Evolutionary conservation across 352 stramenopile species (phyloP).

Genomic region (Blastocystis sp.): DNA sequence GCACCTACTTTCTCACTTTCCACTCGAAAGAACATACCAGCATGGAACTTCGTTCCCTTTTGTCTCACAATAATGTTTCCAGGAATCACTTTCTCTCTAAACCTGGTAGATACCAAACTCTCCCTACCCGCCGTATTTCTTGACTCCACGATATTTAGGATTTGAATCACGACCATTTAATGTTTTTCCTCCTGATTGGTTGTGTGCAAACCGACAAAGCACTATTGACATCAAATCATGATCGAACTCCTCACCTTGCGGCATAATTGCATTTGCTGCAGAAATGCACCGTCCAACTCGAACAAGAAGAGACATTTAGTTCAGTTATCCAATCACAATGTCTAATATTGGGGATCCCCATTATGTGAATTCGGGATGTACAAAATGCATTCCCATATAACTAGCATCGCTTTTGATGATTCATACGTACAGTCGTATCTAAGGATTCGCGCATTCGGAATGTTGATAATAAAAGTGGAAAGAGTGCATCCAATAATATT

Average conservation of each 20-base stretch:
- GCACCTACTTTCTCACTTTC: background rate
- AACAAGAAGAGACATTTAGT: background rate
- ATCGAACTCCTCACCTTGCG: background rate
- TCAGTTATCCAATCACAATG: background rate
- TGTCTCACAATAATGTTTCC: conserved; percentile 48
- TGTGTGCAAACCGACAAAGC: conserved; percentile 36
- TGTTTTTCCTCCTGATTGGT: conserved; percentile 42
- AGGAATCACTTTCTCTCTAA: conserved; percentile 16
- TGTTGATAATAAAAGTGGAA: too few species aligned
- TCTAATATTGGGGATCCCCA: background rate
- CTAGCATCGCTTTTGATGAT: too few species aligned
- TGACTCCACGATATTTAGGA: conserved; percentile 43
- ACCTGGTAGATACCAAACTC: background rate
- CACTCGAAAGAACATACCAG: background rate
- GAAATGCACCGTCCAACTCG: background rate
- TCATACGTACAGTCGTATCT: too few species aligned
- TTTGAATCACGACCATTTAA: conserved; percentile 48
- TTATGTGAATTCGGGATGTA: background rate
- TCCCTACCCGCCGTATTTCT: conserved; percentile 39
- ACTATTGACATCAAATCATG: background rate
- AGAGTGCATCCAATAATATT: background rate
- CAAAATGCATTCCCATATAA: too few species aligned
- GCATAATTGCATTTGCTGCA: background rate
- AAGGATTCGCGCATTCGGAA: too few species aligned
- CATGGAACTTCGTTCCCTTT: conserved; percentile 10